A percentile compares a stretch with the other conserved stretches of the same genome.
Evolutionary conservation across 805 yeast species (phyloP).

Genomic region (Brettanomyces sp.): DNA sequence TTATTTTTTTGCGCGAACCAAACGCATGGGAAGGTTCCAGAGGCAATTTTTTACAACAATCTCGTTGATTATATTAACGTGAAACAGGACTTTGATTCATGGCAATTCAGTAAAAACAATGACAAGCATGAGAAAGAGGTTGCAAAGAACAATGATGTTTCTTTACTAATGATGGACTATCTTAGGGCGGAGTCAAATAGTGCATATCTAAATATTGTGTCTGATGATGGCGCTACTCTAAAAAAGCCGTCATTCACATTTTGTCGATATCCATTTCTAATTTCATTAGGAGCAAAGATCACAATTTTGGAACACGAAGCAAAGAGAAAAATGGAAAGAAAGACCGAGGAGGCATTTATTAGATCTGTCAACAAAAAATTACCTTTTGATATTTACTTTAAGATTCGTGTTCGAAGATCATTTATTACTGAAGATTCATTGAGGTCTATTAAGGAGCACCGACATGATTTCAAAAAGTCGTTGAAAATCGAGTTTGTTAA

Average conservation of each 20-base stretch:
- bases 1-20: conserved; percentile 48
- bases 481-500: conserved; percentile 70
- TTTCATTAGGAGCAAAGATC: conserved; percentile 77
- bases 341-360: conserved; percentile 84
- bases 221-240: conserved; percentile 14
- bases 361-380: conserved; percentile 50
- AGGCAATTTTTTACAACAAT: conserved; percentile 61
- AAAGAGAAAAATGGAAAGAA: conserved; percentile 67
- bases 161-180: conserved; percentile 37
- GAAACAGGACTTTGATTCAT: conserved; percentile 71
- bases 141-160: conserved; percentile 8
- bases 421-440: conserved; percentile 69
- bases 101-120: conserved; percentile 46
- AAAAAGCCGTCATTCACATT: conserved; percentile 37
- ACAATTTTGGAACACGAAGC: conserved; percentile 77
- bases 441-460: conserved; percentile 44
- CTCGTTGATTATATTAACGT: conserved; percentile 74
- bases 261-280: conserved; percentile 76
- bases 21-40: conserved; percentile 21
- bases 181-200: conserved; percentile 27
- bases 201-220: conserved; percentile 26
- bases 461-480: conserved; percentile 59
- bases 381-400: conserved; percentile 59
- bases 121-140: conserved; percentile 9
- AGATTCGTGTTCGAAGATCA: conserved; percentile 58